phyloP scores from a whole-genome alignment of 2,329 filamentous ascomycete genomes.

The Coniochaeta sp. region DNA sequence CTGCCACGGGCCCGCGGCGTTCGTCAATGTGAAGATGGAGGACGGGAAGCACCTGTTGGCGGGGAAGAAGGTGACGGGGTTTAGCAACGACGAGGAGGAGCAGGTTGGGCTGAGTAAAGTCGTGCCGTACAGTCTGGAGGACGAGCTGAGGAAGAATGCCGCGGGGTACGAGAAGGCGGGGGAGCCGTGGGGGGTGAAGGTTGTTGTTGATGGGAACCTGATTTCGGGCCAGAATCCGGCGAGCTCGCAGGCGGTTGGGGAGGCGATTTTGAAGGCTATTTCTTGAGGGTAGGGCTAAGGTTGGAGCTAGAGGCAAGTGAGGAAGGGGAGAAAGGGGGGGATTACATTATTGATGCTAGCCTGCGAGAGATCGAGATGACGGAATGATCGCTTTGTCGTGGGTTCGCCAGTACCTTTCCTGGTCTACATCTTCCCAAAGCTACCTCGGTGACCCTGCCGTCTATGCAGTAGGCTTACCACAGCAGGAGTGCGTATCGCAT shows the following conservation, averaged over 20 bases:
- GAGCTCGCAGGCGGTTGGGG: constrained; percentile 42
- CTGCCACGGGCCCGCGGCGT: constrained; percentile 61
- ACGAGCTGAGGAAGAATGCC: constrained; percentile 34
- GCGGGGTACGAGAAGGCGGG: constrained; percentile 51
- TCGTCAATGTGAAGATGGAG: constrained; percentile 47
- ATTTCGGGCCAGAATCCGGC: constrained; percentile 54
- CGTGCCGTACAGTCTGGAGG: constrained; percentile 56
- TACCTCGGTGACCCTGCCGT: no score
- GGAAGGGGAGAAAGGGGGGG: not conserved
- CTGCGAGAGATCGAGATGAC: no score
- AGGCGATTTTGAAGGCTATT: constrained; percentile 43
- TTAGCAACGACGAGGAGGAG: constrained; percentile 51
- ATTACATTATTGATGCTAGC: no score
- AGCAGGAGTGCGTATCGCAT: no score
- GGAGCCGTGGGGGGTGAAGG: constrained; percentile 40
- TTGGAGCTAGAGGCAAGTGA: not conserved
- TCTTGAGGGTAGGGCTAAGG: not conserved
- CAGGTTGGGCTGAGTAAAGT: constrained; percentile 26
- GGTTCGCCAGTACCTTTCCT: no score
- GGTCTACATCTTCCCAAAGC: no score
- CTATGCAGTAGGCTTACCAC: no score
- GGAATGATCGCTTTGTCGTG: no score
- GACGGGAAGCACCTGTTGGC: constrained; percentile 47
- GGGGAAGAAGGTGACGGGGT: constrained; percentile 52
- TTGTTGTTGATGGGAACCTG: constrained; percentile 42